Evolutionary conservation across 2,329 filamentous ascomycete species (phyloP), one percentile per base, ranked within the genome.

Genomic region (Neonectria sp.): DNA sequence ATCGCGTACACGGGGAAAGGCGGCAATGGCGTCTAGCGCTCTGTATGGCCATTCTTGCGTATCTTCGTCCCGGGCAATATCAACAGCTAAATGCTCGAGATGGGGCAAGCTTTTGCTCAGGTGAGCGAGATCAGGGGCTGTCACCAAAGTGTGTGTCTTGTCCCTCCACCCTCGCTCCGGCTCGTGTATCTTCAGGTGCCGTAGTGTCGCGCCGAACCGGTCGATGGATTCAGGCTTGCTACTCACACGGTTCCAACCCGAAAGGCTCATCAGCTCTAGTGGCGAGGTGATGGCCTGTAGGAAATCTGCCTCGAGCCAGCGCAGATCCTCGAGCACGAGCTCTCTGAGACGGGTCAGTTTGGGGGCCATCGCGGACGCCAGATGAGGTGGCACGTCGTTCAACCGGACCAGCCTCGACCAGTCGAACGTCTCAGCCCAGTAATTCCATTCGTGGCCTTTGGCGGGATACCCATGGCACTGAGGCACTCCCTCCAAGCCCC

Each of bases 401-500:
- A 69, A 15, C 3, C 60, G 67, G 3, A 46, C 52, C 35, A 69
- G 24, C 4, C 21, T 60, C 17, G 67, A 69, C 63, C 67, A 69
- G 21, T 67, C 67, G 27, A 69, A 67, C 3, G 3, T 31, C 2
- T 58, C 15, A 4, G 52, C 52, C 67, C 67, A 69, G 46, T 46
- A 46, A 3, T 53, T 11, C 60, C 51, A 43, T n/a, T 63, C 55
- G 6, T 51, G n/a, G 7, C 24, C 60, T 21, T 45, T 15, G 4
- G 7, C 46, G 15, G 37, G 8, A 58, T 68, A 68, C 2, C 67
- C 63, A n/a, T 55, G 58, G 25, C 27, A 55, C 5, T 43, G 37
- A 1, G 13, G 29, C 1, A 2, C 27, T 27, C 45, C 59, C 51
- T 53, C 35, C 4, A 49, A 4, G 1, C 63, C 67, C 67, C 67